phyloP scores from a whole-genome alignment of 768 basidiomycete species.

The Pleurotus pulmonarius region DNA sequence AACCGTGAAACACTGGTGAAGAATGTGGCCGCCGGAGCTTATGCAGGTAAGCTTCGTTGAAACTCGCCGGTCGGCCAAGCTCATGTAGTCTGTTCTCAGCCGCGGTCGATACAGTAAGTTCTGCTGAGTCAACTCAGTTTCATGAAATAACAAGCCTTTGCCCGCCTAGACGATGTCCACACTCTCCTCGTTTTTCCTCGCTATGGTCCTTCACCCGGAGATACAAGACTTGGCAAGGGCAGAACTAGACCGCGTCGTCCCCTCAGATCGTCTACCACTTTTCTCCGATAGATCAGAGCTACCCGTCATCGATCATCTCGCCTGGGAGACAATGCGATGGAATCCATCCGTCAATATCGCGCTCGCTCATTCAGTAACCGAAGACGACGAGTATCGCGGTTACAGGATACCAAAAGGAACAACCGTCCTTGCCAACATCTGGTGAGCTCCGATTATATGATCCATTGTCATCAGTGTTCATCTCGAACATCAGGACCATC shows the following conservation, averaged over 20 bases:
- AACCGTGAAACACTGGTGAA: constrained; percentile 15
- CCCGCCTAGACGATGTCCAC: constrained; percentile 12
- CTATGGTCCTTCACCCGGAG: constrained; percentile 24
- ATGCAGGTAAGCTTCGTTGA: constrained; percentile 11
- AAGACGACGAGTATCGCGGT: constrained; percentile 8
- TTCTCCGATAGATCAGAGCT: constrained; percentile 19
- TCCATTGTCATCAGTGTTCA: too few species aligned
- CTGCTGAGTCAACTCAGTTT: constrained; percentile 9
- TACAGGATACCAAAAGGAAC: constrained; percentile 7
- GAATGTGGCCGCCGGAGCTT: constrained; percentile 23
- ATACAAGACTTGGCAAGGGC: constrained; percentile 14
- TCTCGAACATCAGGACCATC: neutral
- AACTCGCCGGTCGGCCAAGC: too few species aligned
- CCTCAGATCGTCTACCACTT: constrained; percentile 22
- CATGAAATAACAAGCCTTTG: constrained; percentile 14
- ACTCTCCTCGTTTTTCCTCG: constrained; percentile 21
- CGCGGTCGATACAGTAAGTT: constrained; percentile 15
- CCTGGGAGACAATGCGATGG: constrained; percentile 19
- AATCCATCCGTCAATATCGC: constrained; percentile 23
- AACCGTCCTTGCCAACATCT: constrained; percentile 3
- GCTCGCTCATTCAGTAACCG: constrained; percentile 34
- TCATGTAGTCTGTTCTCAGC: neutral
- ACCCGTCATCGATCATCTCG: constrained; percentile 21
- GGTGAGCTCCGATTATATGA: neutral
- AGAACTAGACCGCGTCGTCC: constrained; percentile 26